Percentiles rank a stretch among this genome's conserved stretches.
Conservation (phyloP, 495 filamentous ascomycete species). For the Daldinia grandis region DNA sequence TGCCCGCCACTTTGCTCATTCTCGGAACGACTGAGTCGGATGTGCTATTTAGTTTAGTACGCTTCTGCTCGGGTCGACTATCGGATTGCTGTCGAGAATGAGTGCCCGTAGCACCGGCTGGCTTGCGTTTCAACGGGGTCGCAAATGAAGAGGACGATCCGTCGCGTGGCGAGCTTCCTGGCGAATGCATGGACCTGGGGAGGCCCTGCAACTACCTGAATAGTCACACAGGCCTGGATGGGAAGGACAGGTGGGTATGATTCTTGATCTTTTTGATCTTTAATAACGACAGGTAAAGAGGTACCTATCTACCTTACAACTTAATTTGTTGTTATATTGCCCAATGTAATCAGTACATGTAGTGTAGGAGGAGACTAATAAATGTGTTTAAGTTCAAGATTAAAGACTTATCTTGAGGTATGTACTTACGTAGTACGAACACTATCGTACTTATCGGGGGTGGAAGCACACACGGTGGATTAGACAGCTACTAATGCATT, state of each 20-base stretch:
- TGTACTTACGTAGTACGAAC: neutral
- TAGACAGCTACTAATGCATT: neutral
- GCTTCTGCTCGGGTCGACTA: conserved; percentile 24
- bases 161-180: conserved; percentile 34
- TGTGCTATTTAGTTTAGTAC: conserved; percentile 19
- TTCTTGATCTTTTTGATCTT: neutral
- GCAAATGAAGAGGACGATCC: conserved; percentile 34
- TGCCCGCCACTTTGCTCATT: conserved; percentile 49
- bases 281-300: neutral
- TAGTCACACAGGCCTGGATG: conserved; percentile 41
- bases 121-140: conserved; percentile 43
- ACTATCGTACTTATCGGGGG: neutral
- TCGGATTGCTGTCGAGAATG: conserved; percentile 28
- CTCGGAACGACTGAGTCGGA: conserved; percentile 13
- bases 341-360: neutral
- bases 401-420: neutral
- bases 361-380: neutral
- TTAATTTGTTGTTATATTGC: neutral
- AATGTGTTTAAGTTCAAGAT: conserved; percentile 1
- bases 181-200: conserved; percentile 45
- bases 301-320: neutral
- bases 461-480: neutral
- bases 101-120: conserved; percentile 3
- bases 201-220: conserved; percentile 44
- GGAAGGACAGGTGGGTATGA: neutral